Percentiles rank a stretch among this genome's conserved stretches.
phyloP scores from a whole-genome alignment of 169 alveolate genomes.

The Plasmodium chabaudi region DNA sequence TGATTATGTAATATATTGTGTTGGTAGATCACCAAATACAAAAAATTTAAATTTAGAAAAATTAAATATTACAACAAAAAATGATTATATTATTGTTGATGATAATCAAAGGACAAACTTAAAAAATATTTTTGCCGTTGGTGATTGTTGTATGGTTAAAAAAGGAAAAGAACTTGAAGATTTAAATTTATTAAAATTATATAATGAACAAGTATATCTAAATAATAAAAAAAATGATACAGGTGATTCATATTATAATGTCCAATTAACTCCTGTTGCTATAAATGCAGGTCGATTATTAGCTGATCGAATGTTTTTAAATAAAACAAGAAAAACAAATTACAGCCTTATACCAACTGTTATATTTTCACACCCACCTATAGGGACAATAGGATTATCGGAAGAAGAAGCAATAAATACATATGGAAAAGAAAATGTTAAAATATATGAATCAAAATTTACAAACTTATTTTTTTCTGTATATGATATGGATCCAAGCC shows the following conservation, averaged over 20 bases:
- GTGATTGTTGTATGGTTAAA: slow-evolving; percentile 73
- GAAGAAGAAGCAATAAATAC: slow-evolving; percentile 90
- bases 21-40: slow-evolving; percentile 73
- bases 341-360: slow-evolving; percentile 91
- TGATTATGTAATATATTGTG: slow-evolving; percentile 69
- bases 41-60: slow-evolving; percentile 56
- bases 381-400: slow-evolving; percentile 92
- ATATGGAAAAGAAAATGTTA: slow-evolving; percentile 91
- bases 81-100: slow-evolving; percentile 61
- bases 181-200: slow-evolving; percentile 28
- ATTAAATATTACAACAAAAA: slow-evolving; percentile 23
- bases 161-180: slow-evolving; percentile 32
- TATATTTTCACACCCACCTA: slow-evolving; percentile 92
- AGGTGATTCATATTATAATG: slow-evolving; percentile 17
- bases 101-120: slow-evolving; percentile 65
- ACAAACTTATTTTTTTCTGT: slow-evolving; percentile 84
- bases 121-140: slow-evolving; percentile 70
- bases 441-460: slow-evolving; percentile 83
- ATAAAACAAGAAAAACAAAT: slow-evolving; percentile 74
- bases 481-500: slow-evolving; percentile 76
- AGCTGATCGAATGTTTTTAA: slow-evolving; percentile 90
- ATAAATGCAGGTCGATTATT: slow-evolving; percentile 95
- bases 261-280: slow-evolving; percentile 95
- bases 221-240: slow-evolving; percentile 2
- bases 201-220: slow-evolving; percentile 42